Conservation (phyloP, 2,329 filamentous ascomycete species). For the Stagonosporopsis vannaccii region DNA sequence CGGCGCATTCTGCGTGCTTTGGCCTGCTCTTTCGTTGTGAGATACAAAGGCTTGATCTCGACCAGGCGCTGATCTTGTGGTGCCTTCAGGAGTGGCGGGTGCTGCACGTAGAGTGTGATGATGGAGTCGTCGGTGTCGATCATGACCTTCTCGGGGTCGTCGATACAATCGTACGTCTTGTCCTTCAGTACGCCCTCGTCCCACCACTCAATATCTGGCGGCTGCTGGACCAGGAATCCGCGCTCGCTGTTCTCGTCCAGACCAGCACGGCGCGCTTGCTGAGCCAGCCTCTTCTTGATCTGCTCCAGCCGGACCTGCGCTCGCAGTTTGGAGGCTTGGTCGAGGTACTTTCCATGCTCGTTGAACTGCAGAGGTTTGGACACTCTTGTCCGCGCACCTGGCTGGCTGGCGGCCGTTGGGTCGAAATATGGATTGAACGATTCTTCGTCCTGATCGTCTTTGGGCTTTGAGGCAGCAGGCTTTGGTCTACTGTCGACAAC, state of each 20-base stretch:
- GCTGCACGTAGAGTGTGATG: slow-evolving; percentile 89
- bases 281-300: slow-evolving; percentile 93
- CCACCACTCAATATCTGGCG: slow-evolving; percentile 96
- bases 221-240: slow-evolving; percentile 82
- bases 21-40: slow-evolving; percentile 88
- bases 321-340: slow-evolving; percentile 87
- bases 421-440: slow-evolving; percentile 85
- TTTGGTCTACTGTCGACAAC: slow-evolving; percentile 40
- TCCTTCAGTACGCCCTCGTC: slow-evolving; percentile 86
- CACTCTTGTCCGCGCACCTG: slow-evolving; percentile 65
- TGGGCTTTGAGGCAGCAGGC: slow-evolving; percentile 46
- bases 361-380: slow-evolving; percentile 87
- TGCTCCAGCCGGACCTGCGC: slow-evolving; percentile 88
- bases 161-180: slow-evolving; percentile 74
- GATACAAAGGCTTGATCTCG: slow-evolving; percentile 84
- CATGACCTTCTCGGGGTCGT: slow-evolving; percentile 71
- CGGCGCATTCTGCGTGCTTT: slow-evolving; percentile 89
- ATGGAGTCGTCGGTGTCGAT: slow-evolving; percentile 82
- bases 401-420: slow-evolving; percentile 63
- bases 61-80: slow-evolving; percentile 86
- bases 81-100: slow-evolving; percentile 88
- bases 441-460: slow-evolving; percentile 60
- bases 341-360: slow-evolving; percentile 95
- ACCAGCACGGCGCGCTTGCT: slow-evolving; percentile 85
- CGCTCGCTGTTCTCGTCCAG: slow-evolving; percentile 95